phyloP scores from a whole-genome alignment of 129 eudicot genomes.

The Cynara cardunculus region DNA sequence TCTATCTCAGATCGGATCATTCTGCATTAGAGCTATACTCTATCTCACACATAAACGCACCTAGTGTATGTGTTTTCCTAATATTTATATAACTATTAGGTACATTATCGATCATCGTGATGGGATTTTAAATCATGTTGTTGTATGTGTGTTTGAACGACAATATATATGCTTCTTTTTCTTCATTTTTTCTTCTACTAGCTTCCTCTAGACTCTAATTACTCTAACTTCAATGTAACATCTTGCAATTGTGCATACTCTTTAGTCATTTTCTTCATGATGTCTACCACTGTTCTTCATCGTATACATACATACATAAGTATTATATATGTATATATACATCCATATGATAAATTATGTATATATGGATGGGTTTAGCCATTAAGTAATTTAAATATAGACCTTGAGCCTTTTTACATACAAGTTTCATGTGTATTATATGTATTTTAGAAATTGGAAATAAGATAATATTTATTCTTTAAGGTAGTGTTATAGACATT shows the following conservation, averaged over 20 bases:
- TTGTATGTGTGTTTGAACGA: background rate
- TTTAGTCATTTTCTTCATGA: background rate
- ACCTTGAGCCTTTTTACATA: background rate
- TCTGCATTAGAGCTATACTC: background rate
- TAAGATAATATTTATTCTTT: too few species aligned
- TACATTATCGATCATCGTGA: conserved; percentile 42
- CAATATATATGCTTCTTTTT: conserved; percentile 19
- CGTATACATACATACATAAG: background rate
- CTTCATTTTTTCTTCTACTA: conserved; percentile 30
- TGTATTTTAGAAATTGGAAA: too few species aligned
- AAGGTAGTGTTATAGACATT: background rate
- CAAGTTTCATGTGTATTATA: too few species aligned
- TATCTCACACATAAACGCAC: background rate
- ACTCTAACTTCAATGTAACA: conserved; percentile 49
- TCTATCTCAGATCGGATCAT: conserved; percentile 31
- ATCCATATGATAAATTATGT: background rate
- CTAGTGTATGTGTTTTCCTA: background rate
- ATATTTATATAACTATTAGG: background rate
- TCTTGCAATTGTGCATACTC: conserved; percentile 15
- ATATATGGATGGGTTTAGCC: background rate
- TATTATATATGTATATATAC: background rate
- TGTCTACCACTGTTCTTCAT: background rate
- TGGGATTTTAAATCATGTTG: conserved; percentile 36
- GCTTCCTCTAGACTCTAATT: conserved; percentile 19
- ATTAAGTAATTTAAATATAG: background rate